phyloP scores from a whole-genome alignment of 768 basidiomycete genomes.

The Trametes cingulata region DNA sequence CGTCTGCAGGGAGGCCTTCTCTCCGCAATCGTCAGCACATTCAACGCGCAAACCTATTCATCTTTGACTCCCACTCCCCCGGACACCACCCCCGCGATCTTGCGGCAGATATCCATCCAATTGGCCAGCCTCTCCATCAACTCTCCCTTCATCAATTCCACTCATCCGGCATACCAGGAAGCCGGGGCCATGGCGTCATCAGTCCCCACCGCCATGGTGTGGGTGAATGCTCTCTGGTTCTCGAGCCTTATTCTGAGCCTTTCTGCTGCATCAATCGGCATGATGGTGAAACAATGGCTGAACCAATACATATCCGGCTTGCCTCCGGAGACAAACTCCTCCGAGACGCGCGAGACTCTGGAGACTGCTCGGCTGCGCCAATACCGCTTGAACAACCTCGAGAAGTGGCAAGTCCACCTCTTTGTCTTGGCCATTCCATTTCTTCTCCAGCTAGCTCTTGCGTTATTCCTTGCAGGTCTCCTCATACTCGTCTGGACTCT shows the following conservation, averaged over 20 bases:
- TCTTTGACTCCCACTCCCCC: conserved; percentile 16
- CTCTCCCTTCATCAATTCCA: conserved; percentile 15
- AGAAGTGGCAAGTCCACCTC: conserved; percentile 16
- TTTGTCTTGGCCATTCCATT: conserved; percentile 20
- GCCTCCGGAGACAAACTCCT: not conserved
- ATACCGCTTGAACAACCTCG: conserved; percentile 18
- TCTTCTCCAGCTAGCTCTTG: conserved; percentile 22
- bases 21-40: conserved; percentile 28
- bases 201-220: not conserved
- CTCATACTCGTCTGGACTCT: conserved; percentile 18
- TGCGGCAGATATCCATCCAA: conserved; percentile 8
- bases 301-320: conserved; percentile 4
- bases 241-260: conserved; percentile 29
- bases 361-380: conserved; percentile 18
- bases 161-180: not conserved
- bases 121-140: conserved; percentile 11
- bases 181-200: not conserved
- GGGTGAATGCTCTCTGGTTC: conserved; percentile 30
- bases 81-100: not conserved
- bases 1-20: conserved; percentile 27
- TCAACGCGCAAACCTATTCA: conserved; percentile 25
- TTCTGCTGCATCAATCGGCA: conserved; percentile 26
- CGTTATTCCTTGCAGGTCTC: conserved; percentile 25
- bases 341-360: not conserved
- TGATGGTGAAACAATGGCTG: conserved; percentile 34